These are phyloP conservation scores for Hirsutella thompsonii DNA, from an alignment of 2,329 filamentous ascomycete species.

Conservation along the genomic window DNA sequence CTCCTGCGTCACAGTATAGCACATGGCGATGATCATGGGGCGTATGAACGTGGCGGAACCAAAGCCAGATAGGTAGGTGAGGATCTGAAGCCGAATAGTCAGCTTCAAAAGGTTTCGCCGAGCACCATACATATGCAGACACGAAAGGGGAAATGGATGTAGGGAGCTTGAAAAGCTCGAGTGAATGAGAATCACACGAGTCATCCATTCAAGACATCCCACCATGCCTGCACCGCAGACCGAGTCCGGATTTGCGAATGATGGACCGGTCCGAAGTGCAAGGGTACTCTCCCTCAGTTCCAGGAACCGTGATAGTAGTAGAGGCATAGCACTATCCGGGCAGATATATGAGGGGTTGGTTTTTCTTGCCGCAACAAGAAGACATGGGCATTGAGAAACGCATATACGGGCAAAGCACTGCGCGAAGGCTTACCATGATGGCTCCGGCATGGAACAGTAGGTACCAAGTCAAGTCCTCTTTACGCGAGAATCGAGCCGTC, in stretches of 20 bases:
- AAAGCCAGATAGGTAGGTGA: conserved; percentile 20
- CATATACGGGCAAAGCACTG: conserved; percentile 10
- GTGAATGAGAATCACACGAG: conserved; percentile 47
- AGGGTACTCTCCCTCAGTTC: conserved; percentile 71
- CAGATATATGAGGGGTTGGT: conserved; percentile 55
- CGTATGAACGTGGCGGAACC: conserved; percentile 32
- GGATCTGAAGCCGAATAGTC: conserved; percentile 11
- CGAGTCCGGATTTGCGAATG: conserved; percentile 58
- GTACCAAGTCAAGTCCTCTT: conserved; percentile 73
- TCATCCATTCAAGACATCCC: conserved; percentile 63
- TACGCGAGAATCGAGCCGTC: conserved; percentile 57
- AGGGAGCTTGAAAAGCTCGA: conserved; percentile 50
- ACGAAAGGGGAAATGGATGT: conserved; percentile 29
- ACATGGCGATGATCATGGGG: conserved; percentile 66
- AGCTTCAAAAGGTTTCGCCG: conserved; percentile 5
- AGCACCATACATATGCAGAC: conserved; percentile 7
- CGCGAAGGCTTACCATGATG: conserved; percentile 59
- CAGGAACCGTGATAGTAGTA: conserved; percentile 74
- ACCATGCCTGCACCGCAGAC: conserved; percentile 60
- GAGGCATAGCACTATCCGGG: conserved; percentile 56
- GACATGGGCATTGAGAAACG: conserved; percentile 4
- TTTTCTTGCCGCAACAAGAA: conserved; percentile 3
- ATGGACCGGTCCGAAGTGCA: conserved; percentile 45
- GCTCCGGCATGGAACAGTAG: conserved; percentile 56
- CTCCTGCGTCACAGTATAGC: conserved; percentile 78